Conservation (phyloP, 108 stramenopile species). For the Stephanodiscus triporus region DNA sequence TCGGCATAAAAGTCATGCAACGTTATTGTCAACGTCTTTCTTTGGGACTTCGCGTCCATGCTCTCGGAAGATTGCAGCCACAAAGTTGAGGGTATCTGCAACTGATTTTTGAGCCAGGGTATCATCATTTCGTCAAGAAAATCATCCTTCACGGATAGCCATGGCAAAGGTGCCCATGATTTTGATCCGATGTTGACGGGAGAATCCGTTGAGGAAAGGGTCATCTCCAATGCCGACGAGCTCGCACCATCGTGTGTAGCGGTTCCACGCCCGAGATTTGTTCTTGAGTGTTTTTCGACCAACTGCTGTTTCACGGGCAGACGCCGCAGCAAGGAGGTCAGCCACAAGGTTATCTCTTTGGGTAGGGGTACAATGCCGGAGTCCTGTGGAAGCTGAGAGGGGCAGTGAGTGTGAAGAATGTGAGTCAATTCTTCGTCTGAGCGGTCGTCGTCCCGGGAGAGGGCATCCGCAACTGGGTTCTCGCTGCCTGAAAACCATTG, state of each 20-base stretch:
- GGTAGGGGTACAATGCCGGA: slow-evolving; percentile 20
- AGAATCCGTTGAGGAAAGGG: neutral
- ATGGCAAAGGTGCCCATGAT: neutral
- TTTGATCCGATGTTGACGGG: neutral
- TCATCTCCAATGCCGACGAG: slow-evolving; percentile 5
- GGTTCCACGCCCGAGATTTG: slow-evolving; percentile 14
- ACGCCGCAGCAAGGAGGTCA: slow-evolving; percentile 29
- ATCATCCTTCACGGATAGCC: too few relatives aligned
- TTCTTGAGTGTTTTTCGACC: slow-evolving; percentile 6
- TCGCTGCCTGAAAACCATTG: too few relatives aligned
- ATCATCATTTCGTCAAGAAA: too few relatives aligned
- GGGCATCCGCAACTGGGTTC: slow-evolving; percentile 29
- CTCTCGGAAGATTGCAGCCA: too few relatives aligned
- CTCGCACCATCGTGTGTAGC: slow-evolving; percentile 6
- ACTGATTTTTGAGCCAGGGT: too few relatives aligned
- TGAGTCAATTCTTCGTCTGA: slow-evolving; percentile 24
- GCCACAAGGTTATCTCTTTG: slow-evolving; percentile 23
- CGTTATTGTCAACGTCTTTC: too few relatives aligned
- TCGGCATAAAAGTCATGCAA: too few relatives aligned
- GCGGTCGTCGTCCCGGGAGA: slow-evolving; percentile 13
- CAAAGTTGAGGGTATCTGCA: too few relatives aligned
- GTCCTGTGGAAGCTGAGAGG: slow-evolving; percentile 21
- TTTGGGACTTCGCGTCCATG: too few relatives aligned
- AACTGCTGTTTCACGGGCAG: slow-evolving; percentile 30
- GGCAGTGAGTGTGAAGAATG: slow-evolving; percentile 2